A percentile compares a stretch with the other conserved stretches of the same genome.
These are phyloP conservation scores for Phaeodactylum tricornutum DNA, from an alignment of 108 stramenopile genomes.

Conservation along the genomic window DNA sequence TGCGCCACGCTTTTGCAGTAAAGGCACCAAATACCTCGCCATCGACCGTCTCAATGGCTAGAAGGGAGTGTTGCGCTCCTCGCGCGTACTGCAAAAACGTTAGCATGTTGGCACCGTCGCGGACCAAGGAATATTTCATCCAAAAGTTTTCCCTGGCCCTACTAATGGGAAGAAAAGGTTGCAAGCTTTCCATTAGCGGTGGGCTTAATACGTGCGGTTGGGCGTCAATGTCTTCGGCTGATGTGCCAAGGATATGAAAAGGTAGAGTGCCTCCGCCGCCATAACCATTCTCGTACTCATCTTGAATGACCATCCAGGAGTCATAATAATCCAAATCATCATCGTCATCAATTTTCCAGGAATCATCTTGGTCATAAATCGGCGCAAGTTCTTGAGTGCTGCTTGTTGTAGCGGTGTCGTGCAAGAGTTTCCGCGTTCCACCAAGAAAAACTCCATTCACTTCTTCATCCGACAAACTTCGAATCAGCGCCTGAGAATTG, in stretches of 20 bases:
- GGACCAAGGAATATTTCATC: conserved; percentile 59
- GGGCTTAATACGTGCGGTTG: conserved; percentile 70
- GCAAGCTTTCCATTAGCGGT: conserved; percentile 70
- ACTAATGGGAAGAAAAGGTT: conserved; percentile 46
- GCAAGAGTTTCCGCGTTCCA: neutral
- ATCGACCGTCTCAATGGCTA: conserved; percentile 63
- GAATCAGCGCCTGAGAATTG: conserved; percentile 6
- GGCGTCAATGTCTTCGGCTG: conserved; percentile 36
- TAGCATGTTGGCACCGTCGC: conserved; percentile 68
- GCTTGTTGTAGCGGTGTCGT: conserved; percentile 10
- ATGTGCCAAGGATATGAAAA: conserved; percentile 66
- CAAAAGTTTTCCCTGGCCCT: conserved; percentile 52
- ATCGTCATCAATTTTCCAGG: conserved; percentile 17
- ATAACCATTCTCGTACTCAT: conserved; percentile 66
- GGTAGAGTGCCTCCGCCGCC: conserved; percentile 52
- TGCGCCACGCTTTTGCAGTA: conserved; percentile 46
- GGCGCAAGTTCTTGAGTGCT: neutral
- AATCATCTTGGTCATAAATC: conserved; percentile 6
- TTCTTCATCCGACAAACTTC: conserved; percentile 27
- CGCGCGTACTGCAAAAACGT: conserved; percentile 44
- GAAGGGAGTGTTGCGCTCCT: conserved; percentile 43
- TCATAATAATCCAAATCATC: conserved; percentile 41
- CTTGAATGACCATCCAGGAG: conserved; percentile 60
- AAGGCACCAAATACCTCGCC: conserved; percentile 78
- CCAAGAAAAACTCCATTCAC: conserved; percentile 3